Percentiles rank a stretch among this genome's conserved stretches.
phyloP scores from a whole-genome alignment of 1,284 basidiomycete species.

The Naganishia liquefaciens region DNA sequence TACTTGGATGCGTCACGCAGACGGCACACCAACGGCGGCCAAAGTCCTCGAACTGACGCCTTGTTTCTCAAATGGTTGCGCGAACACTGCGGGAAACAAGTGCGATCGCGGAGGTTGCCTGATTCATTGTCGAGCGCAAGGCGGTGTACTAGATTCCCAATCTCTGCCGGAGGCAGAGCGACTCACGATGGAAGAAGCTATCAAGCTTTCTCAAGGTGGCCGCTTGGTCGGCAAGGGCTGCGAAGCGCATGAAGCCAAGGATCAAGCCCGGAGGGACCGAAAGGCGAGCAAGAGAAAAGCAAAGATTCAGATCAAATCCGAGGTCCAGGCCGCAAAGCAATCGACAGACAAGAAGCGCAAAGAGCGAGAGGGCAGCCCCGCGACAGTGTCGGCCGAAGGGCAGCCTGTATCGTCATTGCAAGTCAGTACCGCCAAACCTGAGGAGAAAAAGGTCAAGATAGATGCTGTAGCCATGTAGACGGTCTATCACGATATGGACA shows the following conservation, averaged over 20 bases:
- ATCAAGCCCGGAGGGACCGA: constrained; percentile 44
- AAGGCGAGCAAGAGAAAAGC: constrained; percentile 64
- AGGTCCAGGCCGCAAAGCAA: constrained; percentile 54
- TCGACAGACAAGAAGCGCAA: constrained; percentile 20
- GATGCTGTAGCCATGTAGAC: constrained; percentile 26
- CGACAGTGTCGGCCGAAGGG: constrained; percentile 42
- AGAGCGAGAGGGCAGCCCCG: constrained; percentile 31
- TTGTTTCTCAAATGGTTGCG: constrained; percentile 36
- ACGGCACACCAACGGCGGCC: constrained; percentile 21
- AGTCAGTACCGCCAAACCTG: constrained; percentile 60
- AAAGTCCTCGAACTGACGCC: constrained; percentile 16
- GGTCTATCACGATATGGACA: no score
- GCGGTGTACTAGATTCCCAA: constrained; percentile 43
- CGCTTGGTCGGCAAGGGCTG: constrained; percentile 51
- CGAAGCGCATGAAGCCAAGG: constrained; percentile 55
- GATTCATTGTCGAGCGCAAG: constrained; percentile 48
- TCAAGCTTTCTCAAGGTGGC: constrained; percentile 36
- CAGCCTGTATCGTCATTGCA: constrained; percentile 68
- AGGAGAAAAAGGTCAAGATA: constrained; percentile 19
- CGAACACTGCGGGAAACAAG: constrained; percentile 44
- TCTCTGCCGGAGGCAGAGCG: constrained; percentile 44
- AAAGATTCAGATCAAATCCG: constrained; percentile 77
- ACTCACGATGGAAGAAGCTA: constrained; percentile 42
- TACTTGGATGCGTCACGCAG: background rate
- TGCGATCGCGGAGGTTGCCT: constrained; percentile 50